These are phyloP conservation scores for Exophiala sp. DNA, from an alignment of 2,329 filamentous ascomycete species.

Conservation along the genomic window DNA sequence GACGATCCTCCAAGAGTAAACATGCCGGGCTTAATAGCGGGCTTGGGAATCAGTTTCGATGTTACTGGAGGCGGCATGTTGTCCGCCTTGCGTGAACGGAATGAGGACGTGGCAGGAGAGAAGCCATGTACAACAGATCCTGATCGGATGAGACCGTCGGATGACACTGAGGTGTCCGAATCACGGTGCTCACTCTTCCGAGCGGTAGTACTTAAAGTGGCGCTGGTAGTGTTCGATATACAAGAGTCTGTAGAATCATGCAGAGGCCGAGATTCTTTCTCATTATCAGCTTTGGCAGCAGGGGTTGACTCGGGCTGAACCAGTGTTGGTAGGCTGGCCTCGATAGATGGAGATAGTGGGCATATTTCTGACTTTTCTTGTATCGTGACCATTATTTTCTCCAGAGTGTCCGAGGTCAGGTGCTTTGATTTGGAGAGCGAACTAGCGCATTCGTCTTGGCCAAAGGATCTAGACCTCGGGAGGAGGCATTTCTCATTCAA, in stretches of 20 bases:
- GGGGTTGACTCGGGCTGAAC: constrained; percentile 32
- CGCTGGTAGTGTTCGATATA: constrained; percentile 56
- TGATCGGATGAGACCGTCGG: constrained; percentile 53
- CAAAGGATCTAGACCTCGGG: constrained; percentile 26
- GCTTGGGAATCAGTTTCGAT: constrained; percentile 13
- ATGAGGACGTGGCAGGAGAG: constrained; percentile 67
- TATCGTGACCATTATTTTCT: constrained; percentile 91
- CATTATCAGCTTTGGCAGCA: constrained; percentile 37
- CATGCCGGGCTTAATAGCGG: constrained; percentile 56
- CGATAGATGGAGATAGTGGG: constrained; percentile 49
- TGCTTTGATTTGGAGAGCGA: constrained; percentile 68
- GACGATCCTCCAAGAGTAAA: constrained; percentile 77
- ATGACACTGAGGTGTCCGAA: constrained; percentile 62
- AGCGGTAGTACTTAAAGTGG: constrained; percentile 42
- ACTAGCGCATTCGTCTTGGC: constrained; percentile 18
- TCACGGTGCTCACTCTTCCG: constrained; percentile 46
- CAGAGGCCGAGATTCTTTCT: constrained; percentile 39
- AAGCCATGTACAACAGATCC: constrained; percentile 82
- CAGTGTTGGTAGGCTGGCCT: constrained; percentile 38
- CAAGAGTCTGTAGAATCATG: constrained; percentile 57
- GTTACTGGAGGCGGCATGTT: constrained; percentile 1
- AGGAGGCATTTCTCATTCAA: constrained; percentile 43
- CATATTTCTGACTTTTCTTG: constrained; percentile 73
- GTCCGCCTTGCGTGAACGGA: constrained; percentile 50
- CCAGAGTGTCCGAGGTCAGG: constrained; percentile 86